Evolutionary conservation across 192 early-diverging fungal genomes (phyloP), one percentile per base, ranked within the genome.

Genomic region (Backusella tarrabulga): DNA sequence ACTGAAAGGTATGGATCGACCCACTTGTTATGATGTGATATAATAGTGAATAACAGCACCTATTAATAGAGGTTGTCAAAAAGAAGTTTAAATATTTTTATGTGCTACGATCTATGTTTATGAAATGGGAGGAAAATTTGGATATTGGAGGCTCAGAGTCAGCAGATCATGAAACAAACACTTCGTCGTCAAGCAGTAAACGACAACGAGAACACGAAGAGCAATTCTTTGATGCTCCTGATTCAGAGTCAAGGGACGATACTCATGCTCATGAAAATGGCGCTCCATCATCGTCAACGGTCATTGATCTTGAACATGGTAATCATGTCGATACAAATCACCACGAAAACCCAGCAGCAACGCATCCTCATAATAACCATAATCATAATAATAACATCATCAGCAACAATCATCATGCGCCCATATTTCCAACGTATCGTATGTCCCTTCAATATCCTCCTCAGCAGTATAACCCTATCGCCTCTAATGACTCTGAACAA

Each of bases 11-110:
- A 29, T 0, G 12, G 4, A 63, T 4, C 26, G 4, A 15, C 4
- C 9, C 21, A 29, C n/a, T 1, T 63, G 0, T 63, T 63, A 12
- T 11, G 12, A 40, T 40, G 38, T 40, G 12, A 7, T 40, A 11
- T 32, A 32, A 32, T 9, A 63, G 12, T 29, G 11, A 26, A 23
- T 19, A 63, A 23, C 12, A 63, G 5, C 46, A 6, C 19, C 19
- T 63, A 4, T 29, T 12, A 1, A 29, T 29, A 63, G 56, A 63
- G 8, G 3, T 63, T 63, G 23, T 32, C 21, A 63, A 63, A 11
- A 63, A 63, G 56, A 63, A 63, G 12, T 63, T 63, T 29, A 63
- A 63, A 63, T 63, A 63, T 14, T 63, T 63, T 63, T 63, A 63
- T 63, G 4, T 29, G 11, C 11, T 63, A 26, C 21, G 56, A 63